phyloP scores from a whole-genome alignment of 768 basidiomycete genomes.

The Podaxis sp. region DNA sequence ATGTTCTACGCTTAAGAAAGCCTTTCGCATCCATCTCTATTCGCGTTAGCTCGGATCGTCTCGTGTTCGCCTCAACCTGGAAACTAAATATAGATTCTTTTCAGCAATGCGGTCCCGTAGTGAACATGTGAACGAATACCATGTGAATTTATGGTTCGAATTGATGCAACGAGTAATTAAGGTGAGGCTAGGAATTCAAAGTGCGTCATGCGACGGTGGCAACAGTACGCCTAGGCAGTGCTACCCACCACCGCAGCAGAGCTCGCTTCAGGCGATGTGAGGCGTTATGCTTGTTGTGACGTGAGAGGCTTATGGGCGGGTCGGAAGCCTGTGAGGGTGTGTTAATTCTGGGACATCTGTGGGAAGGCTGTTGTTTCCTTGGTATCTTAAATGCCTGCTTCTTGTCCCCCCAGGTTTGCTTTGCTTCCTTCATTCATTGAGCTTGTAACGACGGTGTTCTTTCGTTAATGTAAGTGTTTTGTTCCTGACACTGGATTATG shows the following conservation, averaged over 20 bases:
- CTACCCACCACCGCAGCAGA: neutral
- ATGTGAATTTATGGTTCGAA: constrained; percentile 3
- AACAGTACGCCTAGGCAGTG: neutral
- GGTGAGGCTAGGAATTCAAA: neutral
- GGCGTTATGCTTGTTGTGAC: neutral
- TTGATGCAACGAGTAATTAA: neutral
- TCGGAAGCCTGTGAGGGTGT: neutral
- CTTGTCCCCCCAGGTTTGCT: neutral
- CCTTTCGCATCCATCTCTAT: neutral
- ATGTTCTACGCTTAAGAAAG: neutral
- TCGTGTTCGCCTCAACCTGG: neutral
- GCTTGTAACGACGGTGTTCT: neutral
- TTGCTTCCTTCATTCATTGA: neutral
- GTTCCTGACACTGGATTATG: neutral
- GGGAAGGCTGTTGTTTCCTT: neutral
- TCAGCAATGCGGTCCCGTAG: neutral
- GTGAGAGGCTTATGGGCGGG: neutral
- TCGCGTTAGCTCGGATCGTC: neutral
- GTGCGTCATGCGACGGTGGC: neutral
- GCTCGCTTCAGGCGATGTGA: neutral
- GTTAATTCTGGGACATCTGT: neutral
- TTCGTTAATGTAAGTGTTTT: neutral
- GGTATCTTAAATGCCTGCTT: neutral
- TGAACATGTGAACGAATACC: constrained; percentile 6
- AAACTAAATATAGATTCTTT: neutral